Conservation (phyloP, 1,139 yeast species). For the Meyerozyma smithsonii region DNA sequence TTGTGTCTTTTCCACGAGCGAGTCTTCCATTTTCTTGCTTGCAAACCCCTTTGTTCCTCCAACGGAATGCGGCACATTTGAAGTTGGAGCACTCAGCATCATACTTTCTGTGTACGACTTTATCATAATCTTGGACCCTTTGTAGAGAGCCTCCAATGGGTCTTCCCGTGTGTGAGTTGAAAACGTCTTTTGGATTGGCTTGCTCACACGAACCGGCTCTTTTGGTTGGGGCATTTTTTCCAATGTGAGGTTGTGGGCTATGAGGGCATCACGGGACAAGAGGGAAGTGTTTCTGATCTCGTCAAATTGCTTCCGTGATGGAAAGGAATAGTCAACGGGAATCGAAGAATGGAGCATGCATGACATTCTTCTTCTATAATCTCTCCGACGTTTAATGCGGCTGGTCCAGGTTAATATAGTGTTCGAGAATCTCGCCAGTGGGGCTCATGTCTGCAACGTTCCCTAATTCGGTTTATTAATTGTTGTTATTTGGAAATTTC, state of each 20-base stretch:
- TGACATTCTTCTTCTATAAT: slow-evolving; percentile 5
- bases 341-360: slow-evolving; percentile 14
- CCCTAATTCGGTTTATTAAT: slow-evolving; percentile 17
- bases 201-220: slow-evolving; percentile 8
- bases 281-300: background rate
- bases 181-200: slow-evolving; percentile 14
- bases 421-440: background rate
- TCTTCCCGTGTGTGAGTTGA: slow-evolving; percentile 12
- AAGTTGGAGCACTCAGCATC: background rate
- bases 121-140: background rate
- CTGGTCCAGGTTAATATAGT: slow-evolving; percentile 3
- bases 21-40: background rate
- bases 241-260: slow-evolving; percentile 22
- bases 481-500: slow-evolving; percentile 15
- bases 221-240: slow-evolving; percentile 15
- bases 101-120: background rate
- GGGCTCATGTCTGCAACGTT: background rate
- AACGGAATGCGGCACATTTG: background rate
- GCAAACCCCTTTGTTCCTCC: background rate
- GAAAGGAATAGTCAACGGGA: slow-evolving; percentile 20
- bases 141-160: slow-evolving; percentile 20
- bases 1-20: background rate
- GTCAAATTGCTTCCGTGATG: slow-evolving; percentile 7
- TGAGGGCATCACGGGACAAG: slow-evolving; percentile 14
- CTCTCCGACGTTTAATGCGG: background rate